Conservation (phyloP, 345 rosid genomes). For the Moricandia moricandioides region DNA sequence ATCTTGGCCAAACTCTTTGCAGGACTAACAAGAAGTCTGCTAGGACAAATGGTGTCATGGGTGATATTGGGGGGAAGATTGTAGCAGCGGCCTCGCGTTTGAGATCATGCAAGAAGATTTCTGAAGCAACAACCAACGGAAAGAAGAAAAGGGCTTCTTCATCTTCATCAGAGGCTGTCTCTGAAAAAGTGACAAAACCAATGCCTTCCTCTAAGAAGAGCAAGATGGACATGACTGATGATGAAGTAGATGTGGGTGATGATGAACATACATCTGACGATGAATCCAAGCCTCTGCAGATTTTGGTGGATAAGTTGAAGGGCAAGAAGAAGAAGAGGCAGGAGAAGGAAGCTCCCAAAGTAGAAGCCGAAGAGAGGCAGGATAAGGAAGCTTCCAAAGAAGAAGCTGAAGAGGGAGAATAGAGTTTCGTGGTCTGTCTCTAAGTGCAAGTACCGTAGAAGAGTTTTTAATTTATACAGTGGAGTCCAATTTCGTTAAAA, state of each 20-base stretch:
- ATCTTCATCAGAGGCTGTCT: neutral
- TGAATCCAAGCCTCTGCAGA: neutral
- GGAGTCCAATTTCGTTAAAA: neutral
- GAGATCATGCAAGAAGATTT: neutral
- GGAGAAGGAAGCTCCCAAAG: neutral
- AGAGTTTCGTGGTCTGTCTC: neutral
- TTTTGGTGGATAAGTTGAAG: neutral
- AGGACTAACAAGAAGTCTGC: neutral
- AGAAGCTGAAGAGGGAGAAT: neutral
- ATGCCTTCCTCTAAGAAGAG: neutral
- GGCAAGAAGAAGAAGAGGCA: neutral
- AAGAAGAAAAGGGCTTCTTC: neutral
- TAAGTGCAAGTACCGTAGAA: conserved; percentile 4
- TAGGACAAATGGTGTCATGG: neutral
- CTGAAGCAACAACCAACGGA: neutral
- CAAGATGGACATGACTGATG: neutral
- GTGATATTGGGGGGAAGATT: conserved; percentile 19
- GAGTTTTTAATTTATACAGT: conserved; percentile 14
- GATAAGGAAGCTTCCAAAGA: neutral
- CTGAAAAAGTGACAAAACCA: neutral
- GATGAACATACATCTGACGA: neutral
- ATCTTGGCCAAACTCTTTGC: conserved; percentile 1
- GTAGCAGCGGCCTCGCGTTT: conserved; percentile 32
- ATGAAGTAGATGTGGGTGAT: neutral
- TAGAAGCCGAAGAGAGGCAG: neutral